Conservation (phyloP, 371 early-diverging fungal species). For the Mucor plumbeus region DNA sequence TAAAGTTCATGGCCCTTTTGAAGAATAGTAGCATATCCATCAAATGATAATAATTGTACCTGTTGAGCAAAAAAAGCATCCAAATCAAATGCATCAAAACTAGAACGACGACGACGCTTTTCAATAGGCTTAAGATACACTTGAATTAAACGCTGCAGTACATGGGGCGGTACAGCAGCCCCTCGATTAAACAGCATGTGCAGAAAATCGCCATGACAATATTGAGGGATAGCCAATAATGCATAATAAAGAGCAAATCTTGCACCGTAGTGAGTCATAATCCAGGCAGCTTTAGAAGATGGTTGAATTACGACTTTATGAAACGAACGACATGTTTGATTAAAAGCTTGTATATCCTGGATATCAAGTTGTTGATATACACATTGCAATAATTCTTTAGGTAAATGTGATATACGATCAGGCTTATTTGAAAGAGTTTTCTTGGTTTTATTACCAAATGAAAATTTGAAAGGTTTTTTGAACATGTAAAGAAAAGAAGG, state of each 20-base stretch:
- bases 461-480: conserved; percentile 8
- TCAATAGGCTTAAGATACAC: conserved; percentile 24
- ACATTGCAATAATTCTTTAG: conserved; percentile 27
- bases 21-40: conserved; percentile 32
- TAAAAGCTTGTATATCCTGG: conserved; percentile 11
- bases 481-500: conserved; percentile 10
- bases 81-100: background rate
- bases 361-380: conserved; percentile 33
- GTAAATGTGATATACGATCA: conserved; percentile 17
- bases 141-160: conserved; percentile 27
- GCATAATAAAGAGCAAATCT: conserved; percentile 40
- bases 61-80: conserved; percentile 17
- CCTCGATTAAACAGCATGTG: conserved; percentile 26
- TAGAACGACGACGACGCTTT: conserved; percentile 13
- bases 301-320: conserved; percentile 9
- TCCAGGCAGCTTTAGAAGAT: conserved; percentile 31
- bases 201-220: conserved; percentile 27
- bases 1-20: conserved; percentile 10
- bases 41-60: conserved; percentile 30
- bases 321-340: conserved; percentile 24
- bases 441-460: conserved; percentile 3
- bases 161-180: conserved; percentile 29
- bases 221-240: conserved; percentile 25
- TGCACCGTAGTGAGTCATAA: conserved; percentile 25
- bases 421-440: background rate